Evolutionary conservation across 2,329 filamentous ascomycete genomes (phyloP), one percentile per base, ranked within the genome.

Genomic region (Ophiostoma populinum): DNA sequence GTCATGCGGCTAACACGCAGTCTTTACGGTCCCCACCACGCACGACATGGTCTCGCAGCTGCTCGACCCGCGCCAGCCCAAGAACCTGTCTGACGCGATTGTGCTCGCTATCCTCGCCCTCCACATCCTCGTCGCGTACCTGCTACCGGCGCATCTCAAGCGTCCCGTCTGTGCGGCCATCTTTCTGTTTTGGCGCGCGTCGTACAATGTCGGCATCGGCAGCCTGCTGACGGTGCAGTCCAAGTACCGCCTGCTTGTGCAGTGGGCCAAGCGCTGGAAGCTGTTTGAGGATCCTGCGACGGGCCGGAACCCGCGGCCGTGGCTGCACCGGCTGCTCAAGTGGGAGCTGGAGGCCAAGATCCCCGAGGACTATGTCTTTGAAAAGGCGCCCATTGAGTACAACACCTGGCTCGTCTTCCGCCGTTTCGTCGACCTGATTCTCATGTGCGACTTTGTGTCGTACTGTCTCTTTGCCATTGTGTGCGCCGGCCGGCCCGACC

Each of bases 31-130:
- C 36, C 90, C 90, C 32, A 77, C 83, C 42, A 98, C 90, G 38
- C 85, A 94, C 64, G 90, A 98, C 59, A 95, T 98, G 90, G 87
- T 98, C 47, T 92, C 87, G 34, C 90, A 95, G 59, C 70, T 98
- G 37, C 73, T 98, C 47, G 90, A 92, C 48, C 90, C 90, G 34
- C 80, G 80, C 45, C 80, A 95, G 53, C 85, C 90, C 35, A 98
- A 98, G 65, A 95, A 95, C 53, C 54, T 92, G 25, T 90, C 85
- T 41, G 90, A 98, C 56, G 58, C 74, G 39, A 51, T 79, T 40
- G 85, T 98, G 43, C 65, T 98, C 38, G 65, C 66, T 31, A 78
- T 94, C 40, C 66, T 98, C 32, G 78, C 65, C 37, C 57, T 70
- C 35, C 80, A 92, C 50, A 76, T 92, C 45, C 54, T 79, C 34